Evolutionary conservation across 306 rosid genomes (phyloP).

Genomic region (Citrullus mucosospermus): DNA sequence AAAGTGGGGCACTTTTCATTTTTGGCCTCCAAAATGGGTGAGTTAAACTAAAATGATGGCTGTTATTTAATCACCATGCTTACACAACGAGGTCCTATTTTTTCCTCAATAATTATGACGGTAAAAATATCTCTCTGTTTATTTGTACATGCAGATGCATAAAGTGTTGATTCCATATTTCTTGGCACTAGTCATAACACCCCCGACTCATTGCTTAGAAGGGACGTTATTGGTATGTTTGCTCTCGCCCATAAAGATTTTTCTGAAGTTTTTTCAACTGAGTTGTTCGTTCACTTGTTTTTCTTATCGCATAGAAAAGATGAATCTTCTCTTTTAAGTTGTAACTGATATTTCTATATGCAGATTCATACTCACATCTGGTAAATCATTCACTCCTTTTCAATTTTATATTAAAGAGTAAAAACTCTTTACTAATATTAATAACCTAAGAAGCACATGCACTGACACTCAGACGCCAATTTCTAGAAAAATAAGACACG

Average conservation of each 20-base stretch:
- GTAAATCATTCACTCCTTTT: neutral
- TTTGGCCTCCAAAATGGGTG: too few relatives aligned
- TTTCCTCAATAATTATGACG: neutral
- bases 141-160: constrained; percentile 56
- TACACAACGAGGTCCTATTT: neutral
- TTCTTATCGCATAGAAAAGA: neutral
- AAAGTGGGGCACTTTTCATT: too few relatives aligned
- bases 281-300: too few relatives aligned
- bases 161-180: constrained; percentile 70
- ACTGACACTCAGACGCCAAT: too few relatives aligned
- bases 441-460: too few relatives aligned
- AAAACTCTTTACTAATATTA: neutral
- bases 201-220: constrained; percentile 75
- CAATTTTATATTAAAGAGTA: neutral
- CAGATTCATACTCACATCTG: neutral
- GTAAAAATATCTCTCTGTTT: neutral
- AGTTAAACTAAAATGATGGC: neutral
- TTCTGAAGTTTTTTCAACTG: neutral
- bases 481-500: too few relatives aligned
- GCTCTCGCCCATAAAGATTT: neutral
- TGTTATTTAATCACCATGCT: neutral
- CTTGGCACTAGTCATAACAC: constrained; percentile 56
- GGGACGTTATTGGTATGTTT: constrained; percentile 81
- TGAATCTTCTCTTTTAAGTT: neutral
- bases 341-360: neutral